A percentile compares a stretch with the other conserved stretches of the same genome.
phyloP scores from a whole-genome alignment of 1,284 basidiomycete genomes.

The Ceratobasidium sp. region DNA sequence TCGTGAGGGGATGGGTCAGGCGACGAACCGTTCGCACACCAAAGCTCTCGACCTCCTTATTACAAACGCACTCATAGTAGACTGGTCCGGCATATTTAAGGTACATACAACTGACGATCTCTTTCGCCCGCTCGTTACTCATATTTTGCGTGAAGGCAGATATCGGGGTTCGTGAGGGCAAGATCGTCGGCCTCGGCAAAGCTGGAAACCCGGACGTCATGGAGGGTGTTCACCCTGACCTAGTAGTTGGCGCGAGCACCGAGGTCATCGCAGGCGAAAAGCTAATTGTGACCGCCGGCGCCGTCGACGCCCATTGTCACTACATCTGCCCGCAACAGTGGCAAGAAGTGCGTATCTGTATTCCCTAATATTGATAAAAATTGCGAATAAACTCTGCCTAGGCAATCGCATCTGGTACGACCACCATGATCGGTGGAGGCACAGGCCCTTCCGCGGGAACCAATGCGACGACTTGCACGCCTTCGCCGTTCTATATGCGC shows the following conservation, averaged over 20 bases:
- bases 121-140: constrained; percentile 28
- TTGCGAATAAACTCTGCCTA: constrained; percentile 39
- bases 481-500: constrained; percentile 85
- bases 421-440: constrained; percentile 91
- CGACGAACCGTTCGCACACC: constrained; percentile 72
- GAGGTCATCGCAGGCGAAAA: constrained; percentile 97
- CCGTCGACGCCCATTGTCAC: constrained; percentile 91
- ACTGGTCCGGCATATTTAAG: constrained; percentile 97
- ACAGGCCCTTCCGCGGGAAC: constrained; percentile 93
- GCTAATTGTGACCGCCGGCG: constrained; percentile 92
- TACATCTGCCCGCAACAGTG: constrained; percentile 95
- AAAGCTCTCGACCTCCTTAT: constrained; percentile 91
- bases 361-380: not conserved
- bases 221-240: constrained; percentile 77
- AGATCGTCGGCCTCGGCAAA: constrained; percentile 92
- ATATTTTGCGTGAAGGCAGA: constrained; percentile 73
- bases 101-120: constrained; percentile 59
- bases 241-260: constrained; percentile 87
- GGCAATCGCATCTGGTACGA: constrained; percentile 68
- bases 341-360: constrained; percentile 63
- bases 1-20: constrained; percentile 97
- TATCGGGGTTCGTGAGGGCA: constrained; percentile 89
- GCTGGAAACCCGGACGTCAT: constrained; percentile 97
- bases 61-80: constrained; percentile 93
- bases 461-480: constrained; percentile 95